phyloP scores from a whole-genome alignment of 129 eudicot species.

The Pulicaria dysenterica region DNA sequence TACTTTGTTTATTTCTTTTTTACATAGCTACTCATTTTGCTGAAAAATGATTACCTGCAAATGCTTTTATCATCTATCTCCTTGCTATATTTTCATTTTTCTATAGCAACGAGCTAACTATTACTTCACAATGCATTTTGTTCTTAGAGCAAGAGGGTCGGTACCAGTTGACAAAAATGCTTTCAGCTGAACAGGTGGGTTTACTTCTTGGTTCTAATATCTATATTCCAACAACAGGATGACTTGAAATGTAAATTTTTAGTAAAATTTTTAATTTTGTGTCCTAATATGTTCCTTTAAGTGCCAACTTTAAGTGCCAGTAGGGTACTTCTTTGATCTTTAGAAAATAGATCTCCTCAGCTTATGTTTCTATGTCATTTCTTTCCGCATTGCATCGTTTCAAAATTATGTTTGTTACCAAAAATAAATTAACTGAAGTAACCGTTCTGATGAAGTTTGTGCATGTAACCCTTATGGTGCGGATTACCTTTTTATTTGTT shows the following conservation, averaged over 20 bases:
- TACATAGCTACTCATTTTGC: neutral
- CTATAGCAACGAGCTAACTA: constrained; percentile 8
- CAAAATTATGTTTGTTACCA: too few species aligned
- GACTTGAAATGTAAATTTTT: neutral
- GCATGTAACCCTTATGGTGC: too few species aligned
- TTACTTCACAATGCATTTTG: constrained; percentile 9
- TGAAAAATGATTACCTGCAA: constrained; percentile 9
- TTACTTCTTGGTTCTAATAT: neutral
- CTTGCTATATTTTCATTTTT: neutral
- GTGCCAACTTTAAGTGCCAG: neutral
- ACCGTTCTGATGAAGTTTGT: too few species aligned
- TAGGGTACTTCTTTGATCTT: neutral
- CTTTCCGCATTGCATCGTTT: too few species aligned
- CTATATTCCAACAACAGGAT: neutral
- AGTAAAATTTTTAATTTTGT: neutral
- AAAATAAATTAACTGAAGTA: too few species aligned
- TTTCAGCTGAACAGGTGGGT: constrained; percentile 72
- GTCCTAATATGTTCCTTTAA: neutral
- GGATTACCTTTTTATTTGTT: neutral
- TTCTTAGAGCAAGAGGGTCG: constrained; percentile 58
- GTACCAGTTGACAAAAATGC: constrained; percentile 46
- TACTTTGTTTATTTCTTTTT: neutral
- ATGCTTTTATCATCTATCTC: neutral
- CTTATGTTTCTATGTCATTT: too few species aligned
- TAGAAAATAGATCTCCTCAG: too few species aligned